phyloP scores from a whole-genome alignment of 768 basidiomycete species.

The Suillus decipiens region DNA sequence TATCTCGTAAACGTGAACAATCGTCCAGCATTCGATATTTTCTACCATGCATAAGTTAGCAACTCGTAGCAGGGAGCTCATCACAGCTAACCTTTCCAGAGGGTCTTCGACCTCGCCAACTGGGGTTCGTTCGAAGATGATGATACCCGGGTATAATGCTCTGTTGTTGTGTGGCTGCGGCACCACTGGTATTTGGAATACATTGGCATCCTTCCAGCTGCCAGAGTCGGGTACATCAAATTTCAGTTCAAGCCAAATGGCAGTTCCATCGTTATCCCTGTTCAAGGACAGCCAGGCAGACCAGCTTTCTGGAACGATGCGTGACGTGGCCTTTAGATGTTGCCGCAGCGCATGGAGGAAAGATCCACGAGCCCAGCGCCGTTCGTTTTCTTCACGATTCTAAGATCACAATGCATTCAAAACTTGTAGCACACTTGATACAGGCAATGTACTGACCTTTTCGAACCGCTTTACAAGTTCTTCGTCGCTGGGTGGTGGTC shows the following conservation, averaged over 20 bases:
- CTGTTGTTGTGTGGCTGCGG: slow-evolving; percentile 20
- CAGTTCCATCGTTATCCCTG: slow-evolving; percentile 70
- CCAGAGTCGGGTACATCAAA: slow-evolving; percentile 70
- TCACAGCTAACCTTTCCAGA: slow-evolving; percentile 58
- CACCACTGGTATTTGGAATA: slow-evolving; percentile 62
- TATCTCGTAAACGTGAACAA: slow-evolving; percentile 66
- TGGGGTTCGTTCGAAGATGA: slow-evolving; percentile 78
- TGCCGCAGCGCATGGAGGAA: slow-evolving; percentile 48
- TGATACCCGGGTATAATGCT: slow-evolving; percentile 56
- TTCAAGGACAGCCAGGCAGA: slow-evolving; percentile 76
- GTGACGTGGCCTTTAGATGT: slow-evolving; percentile 39
- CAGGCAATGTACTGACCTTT: slow-evolving; percentile 49
- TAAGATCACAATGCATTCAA: slow-evolving; percentile 27
- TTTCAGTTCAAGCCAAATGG: slow-evolving; percentile 80
- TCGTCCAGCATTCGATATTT: slow-evolving; percentile 76
- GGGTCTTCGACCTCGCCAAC: slow-evolving; percentile 62
- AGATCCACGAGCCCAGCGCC: slow-evolving; percentile 74
- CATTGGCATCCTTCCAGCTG: slow-evolving; percentile 55
- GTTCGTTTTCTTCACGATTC: slow-evolving; percentile 73
- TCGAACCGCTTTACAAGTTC: slow-evolving; percentile 65
- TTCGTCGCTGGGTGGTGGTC: slow-evolving; percentile 59
- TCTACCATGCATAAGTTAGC: slow-evolving; percentile 34
- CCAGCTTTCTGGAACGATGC: slow-evolving; percentile 47
- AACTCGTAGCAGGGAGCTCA: slow-evolving; percentile 1
- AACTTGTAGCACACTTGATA: slow-evolving; percentile 11